Evolutionary conservation across 257 asterid species (phyloP), one percentile per base, ranked within the genome.

Genomic region (Cordia subcordata): DNA sequence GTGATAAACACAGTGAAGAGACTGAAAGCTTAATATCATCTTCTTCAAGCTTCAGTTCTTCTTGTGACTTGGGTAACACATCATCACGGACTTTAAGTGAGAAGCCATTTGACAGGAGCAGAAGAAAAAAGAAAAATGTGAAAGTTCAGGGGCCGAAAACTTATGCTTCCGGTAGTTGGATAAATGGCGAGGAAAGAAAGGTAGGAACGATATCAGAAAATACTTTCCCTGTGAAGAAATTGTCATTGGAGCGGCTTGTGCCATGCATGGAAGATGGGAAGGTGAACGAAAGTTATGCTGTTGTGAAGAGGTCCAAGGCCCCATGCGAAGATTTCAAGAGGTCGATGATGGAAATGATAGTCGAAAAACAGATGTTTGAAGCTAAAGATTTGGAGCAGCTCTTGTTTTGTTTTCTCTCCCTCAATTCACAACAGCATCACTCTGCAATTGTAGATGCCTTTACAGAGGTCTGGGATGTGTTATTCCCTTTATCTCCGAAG

Each of bases 301-400:
- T 85, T 72, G 74, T 77, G 81, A 89, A 89, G 93, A 80, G 63
- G 67, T 86, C 95, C 1, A 72, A 23, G 22, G 81, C 84, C 39
- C 96, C 96, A 3, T 77, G 64, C n/a, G 70, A 83, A 60, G 96
- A 89, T 79, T 89, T 89, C 82, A 89, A 77, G 87, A 82, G 58
- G 23, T 86, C 95, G 4, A 89, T 89, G 94, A n/a, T 61, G 68
- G 96, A 89, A 61, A 86, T 86, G 95, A 82, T 84, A 55, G 5
- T 80, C 61, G 94, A 84, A 68, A 86, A 82, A 57, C 71, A 84
- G 67, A 83, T 82, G 6, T 82, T 81, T 55, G 94, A 80, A 63
- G 77, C 71, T 0, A 65, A 61, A 39, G 95, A 86, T 51, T 59
- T 89, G 69, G 95, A 84, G 49, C 72, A 79, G 71, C 94, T 86